Evolutionary conservation across 305 asterid genomes (phyloP), one percentile per base, ranked within the genome.

Genomic region (Lippia alba): DNA sequence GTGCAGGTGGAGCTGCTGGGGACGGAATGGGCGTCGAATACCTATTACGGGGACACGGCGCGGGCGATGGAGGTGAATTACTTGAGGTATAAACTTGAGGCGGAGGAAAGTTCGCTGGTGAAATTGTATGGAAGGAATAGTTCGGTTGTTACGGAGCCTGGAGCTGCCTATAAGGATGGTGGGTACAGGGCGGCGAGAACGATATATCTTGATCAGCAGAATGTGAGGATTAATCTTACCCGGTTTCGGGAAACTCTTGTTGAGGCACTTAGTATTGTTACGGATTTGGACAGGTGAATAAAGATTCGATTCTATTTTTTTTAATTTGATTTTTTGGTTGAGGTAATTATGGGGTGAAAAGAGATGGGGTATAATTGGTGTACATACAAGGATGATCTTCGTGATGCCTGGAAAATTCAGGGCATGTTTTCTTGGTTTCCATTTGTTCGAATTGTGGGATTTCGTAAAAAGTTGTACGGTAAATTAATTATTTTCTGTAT

Each of bases 1-100:
- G 70, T 89, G 44, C 96, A 89, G 50, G 76, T 86, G 20, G 92
- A 83, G 50, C 75, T 80, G 0, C 74, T 84, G 5, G 92, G 89
- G 15, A 80, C 85, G 5, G 88, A 58, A 45, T 86, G 89, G 91
- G 81, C 77, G 0, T 85, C 92, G 1, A 53, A 77, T 45, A 66
- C 70, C 0, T 89, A 78, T 67, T 87, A 80, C 46, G 93, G 93
- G 0, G 79, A 82, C 39, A 82, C 92, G 0, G 91, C 90, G 0
- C 74, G 69, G 3, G 87, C 83, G 0, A 89, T 87, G 91, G 84
- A 76, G 1, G 83, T 85, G 56, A 69, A 18, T 6, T 87, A 89
- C 19, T 16, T 89, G 73, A 63, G 80, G 61, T 87, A 89, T 78
- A 87, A 79, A 50, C 78, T 85, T 0, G 80, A 80, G 3, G 67